Percentiles rank a stretch among this genome's conserved stretches.
phyloP scores from a whole-genome alignment of 2,329 filamentous ascomycete genomes.

The Sarocladium brachiariae region DNA sequence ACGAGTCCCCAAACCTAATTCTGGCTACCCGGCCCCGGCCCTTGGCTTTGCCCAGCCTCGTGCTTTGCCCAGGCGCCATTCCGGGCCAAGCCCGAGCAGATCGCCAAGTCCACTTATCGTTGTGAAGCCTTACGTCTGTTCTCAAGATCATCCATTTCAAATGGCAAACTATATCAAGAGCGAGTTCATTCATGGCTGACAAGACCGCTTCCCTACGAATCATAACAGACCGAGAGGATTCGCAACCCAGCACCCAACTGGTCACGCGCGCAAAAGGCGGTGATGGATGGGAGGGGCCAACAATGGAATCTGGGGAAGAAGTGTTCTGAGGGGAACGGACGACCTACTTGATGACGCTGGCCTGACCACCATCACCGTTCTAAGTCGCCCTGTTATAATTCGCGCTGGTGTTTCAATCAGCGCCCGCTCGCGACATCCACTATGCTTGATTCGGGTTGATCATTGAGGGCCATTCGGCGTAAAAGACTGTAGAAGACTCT shows the following conservation, averaged over 20 bases:
- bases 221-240: background rate
- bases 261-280: background rate
- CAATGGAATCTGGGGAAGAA: conserved; percentile 6
- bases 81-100: conserved; percentile 4
- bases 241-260: background rate
- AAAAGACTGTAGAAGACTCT: too few relatives aligned
- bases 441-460: too few relatives aligned
- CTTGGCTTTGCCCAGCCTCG: background rate
- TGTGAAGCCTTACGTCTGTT: too few relatives aligned
- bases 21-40: background rate
- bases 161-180: too few relatives aligned
- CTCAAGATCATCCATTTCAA: too few relatives aligned
- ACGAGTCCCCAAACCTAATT: background rate
- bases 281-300: background rate
- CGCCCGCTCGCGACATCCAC: too few relatives aligned
- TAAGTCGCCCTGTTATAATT: too few relatives aligned
- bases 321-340: background rate
- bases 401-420: too few relatives aligned
- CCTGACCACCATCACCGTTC: background rate
- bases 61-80: background rate
- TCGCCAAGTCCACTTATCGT: background rate
- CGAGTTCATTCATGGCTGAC: too few relatives aligned
- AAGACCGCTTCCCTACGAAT: background rate
- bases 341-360: background rate
- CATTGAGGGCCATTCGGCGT: too few relatives aligned